A percentile compares a stretch with the other conserved stretches of the same genome.
Evolutionary conservation across 805 yeast genomes (phyloP).

Genomic region (Starmerella asiatica): DNA sequence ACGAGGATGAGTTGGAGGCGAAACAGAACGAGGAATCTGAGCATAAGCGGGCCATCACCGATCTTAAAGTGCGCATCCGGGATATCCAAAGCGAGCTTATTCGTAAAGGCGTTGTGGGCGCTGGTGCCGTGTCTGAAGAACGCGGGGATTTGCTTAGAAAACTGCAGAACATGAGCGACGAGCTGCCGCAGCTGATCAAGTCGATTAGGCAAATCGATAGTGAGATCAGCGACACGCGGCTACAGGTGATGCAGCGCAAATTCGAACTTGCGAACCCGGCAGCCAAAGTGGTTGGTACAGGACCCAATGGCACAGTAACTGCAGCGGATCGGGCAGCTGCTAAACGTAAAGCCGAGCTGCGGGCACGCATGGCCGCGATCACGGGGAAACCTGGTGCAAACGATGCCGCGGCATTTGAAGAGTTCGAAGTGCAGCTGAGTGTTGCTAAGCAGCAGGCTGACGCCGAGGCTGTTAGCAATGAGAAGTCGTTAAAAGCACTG

Average conservation of each 20-base stretch:
- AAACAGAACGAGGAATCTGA: conserved; percentile 28
- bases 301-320: conserved; percentile 75
- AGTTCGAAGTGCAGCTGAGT: conserved; percentile 41
- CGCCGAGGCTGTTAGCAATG: conserved; percentile 42
- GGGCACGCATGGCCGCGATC: conserved; percentile 82
- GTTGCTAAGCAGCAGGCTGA: conserved; percentile 41
- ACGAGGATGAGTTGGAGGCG: conserved; percentile 26
- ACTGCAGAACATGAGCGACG: conserved; percentile 51
- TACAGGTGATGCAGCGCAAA: conserved; percentile 46
- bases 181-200: conserved; percentile 56
- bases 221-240: conserved; percentile 51
- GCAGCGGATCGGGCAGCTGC: conserved; percentile 73
- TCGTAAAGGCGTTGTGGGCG: conserved; percentile 5
- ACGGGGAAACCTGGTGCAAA: conserved; percentile 50
- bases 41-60: conserved; percentile 45
- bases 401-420: conserved; percentile 35
- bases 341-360: conserved; percentile 60
- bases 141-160: conserved; percentile 38
- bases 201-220: conserved; percentile 51
- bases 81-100: conserved; percentile 31
- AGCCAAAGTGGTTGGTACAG: conserved; percentile 62
- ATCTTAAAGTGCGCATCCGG: conserved; percentile 47
- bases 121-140: conserved; percentile 17
- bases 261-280: conserved; percentile 54
- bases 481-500: conserved; percentile 53